Evolutionary conservation across 1,284 basidiomycete genomes (phyloP).

Genomic region (Salmacisia buchloeana): DNA sequence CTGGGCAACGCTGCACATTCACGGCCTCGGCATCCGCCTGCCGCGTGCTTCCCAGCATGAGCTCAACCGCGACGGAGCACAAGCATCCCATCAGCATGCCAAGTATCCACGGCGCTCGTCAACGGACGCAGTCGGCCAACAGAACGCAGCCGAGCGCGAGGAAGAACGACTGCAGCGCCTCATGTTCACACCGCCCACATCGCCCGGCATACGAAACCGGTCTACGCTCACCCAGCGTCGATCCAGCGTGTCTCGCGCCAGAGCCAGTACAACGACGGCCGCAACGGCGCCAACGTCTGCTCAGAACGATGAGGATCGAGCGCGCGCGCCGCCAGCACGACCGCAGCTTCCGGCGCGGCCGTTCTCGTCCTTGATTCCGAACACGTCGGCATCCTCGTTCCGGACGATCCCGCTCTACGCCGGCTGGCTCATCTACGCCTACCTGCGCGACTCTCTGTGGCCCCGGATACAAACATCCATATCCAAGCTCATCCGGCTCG

Average conservation of each 20-base stretch:
- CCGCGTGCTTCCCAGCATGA: slow-evolving; percentile 9
- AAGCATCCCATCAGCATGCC: not conserved
- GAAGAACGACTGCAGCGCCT: not conserved
- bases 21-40: slow-evolving; percentile 32
- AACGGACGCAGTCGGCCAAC: slow-evolving; percentile 78
- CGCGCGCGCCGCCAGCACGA: not conserved
- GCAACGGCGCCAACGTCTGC: not conserved
- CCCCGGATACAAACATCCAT: not conserved
- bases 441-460: not conserved
- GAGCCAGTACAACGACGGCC: no score
- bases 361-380: not conserved
- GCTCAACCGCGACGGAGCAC: not conserved
- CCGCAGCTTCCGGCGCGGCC: not conserved
- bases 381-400: slow-evolving; percentile 5
- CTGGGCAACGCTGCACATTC: slow-evolving; percentile 30
- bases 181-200: not conserved
- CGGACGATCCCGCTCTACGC: slow-evolving; percentile 1
- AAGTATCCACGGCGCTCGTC: not conserved
- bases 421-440: not conserved
- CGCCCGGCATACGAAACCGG: not conserved
- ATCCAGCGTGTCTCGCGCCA: not conserved
- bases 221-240: not conserved
- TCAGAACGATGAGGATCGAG: not conserved
- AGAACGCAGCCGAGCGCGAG: slow-evolving; percentile 82
- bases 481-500: slow-evolving; percentile 15